Percentiles rank a stretch among this genome's conserved stretches.
These are phyloP conservation scores for Rauvolfia tetraphylla DNA, from an alignment of 257 asterid genomes.

Conservation along the genomic window DNA sequence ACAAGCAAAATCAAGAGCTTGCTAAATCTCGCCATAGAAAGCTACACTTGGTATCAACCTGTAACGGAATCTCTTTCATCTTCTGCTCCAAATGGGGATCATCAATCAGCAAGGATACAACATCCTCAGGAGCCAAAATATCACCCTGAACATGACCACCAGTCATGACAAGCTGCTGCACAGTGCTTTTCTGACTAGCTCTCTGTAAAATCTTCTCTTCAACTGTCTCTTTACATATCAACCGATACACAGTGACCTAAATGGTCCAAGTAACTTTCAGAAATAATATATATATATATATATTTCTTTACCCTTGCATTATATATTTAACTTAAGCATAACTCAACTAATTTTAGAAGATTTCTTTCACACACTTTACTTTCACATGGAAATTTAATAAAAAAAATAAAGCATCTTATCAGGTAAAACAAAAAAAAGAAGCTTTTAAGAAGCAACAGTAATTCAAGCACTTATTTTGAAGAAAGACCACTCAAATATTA, in stretches of 20 bases:
- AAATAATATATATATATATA: background rate
- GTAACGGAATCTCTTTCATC: slow-evolving; percentile 83
- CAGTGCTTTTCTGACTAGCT: slow-evolving; percentile 94
- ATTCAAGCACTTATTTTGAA: background rate
- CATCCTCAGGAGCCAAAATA: slow-evolving; percentile 95
- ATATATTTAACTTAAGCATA: too few species aligned
- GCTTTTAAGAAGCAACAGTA: background rate
- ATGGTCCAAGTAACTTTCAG: slow-evolving; percentile 10
- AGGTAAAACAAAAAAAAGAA: background rate
- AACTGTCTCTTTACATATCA: slow-evolving; percentile 89
- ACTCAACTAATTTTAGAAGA: background rate
- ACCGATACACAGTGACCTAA: slow-evolving; percentile 90
- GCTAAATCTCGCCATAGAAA: background rate
- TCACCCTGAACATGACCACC: slow-evolving; percentile 99
- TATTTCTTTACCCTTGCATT: background rate
- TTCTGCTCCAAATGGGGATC: slow-evolving; percentile 94
- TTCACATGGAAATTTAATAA: background rate
- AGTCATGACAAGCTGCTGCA: slow-evolving; percentile 98
- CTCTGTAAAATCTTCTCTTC: slow-evolving; percentile 94
- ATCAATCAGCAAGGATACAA: slow-evolving; percentile 79
- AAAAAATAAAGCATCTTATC: background rate
- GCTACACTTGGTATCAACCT: slow-evolving; percentile 40
- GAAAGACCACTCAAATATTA: slow-evolving; percentile 1
- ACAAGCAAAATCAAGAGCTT: background rate
- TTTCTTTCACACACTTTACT: background rate